Evolutionary conservation across 2,329 filamentous ascomycete genomes (phyloP).

Genomic region (Penicillium carneum): DNA sequence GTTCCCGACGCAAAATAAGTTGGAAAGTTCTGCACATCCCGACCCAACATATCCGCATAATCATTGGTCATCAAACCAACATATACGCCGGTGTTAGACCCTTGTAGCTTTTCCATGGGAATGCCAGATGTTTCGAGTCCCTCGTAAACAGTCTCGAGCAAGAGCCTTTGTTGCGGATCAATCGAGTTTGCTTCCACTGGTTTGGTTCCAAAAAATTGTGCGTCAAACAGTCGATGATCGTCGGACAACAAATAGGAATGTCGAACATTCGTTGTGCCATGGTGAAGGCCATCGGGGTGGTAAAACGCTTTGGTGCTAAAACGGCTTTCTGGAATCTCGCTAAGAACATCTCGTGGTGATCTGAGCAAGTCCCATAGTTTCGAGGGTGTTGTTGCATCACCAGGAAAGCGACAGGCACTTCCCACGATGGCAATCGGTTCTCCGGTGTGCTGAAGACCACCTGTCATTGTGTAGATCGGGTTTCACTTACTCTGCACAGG

Average conservation of each 20-base stretch:
- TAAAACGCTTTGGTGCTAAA: constrained; percentile 37
- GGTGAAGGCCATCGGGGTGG: constrained; percentile 34
- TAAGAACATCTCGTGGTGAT: constrained; percentile 35
- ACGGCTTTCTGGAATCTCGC: constrained; percentile 31
- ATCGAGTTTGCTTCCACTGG: constrained; percentile 42
- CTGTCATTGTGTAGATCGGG: constrained; percentile 25
- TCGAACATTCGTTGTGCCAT: constrained; percentile 38
- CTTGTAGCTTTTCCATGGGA: constrained; percentile 35
- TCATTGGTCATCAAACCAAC: constrained; percentile 41
- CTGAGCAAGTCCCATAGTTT: constrained; percentile 39
- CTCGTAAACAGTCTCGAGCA: constrained; percentile 41
- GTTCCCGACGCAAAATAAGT: constrained; percentile 44
- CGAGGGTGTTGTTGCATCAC: constrained; percentile 33
- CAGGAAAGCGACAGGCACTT: constrained; percentile 38
- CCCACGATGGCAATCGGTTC: constrained; percentile 42
- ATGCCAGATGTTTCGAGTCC: constrained; percentile 36
- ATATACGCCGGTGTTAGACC: constrained; percentile 38
- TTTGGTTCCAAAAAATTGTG: constrained; percentile 39
- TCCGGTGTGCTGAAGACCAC: constrained; percentile 13
- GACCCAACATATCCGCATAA: constrained; percentile 34
- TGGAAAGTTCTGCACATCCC: constrained; percentile 35
- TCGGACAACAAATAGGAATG: constrained; percentile 38
- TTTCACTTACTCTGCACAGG: constrained; percentile 14
- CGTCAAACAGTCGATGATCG: constrained; percentile 37
- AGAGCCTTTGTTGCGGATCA: constrained; percentile 39